Evolutionary conservation across 2,329 filamentous ascomycete species (phyloP).

Genomic region (Curvularia verruculosa): DNA sequence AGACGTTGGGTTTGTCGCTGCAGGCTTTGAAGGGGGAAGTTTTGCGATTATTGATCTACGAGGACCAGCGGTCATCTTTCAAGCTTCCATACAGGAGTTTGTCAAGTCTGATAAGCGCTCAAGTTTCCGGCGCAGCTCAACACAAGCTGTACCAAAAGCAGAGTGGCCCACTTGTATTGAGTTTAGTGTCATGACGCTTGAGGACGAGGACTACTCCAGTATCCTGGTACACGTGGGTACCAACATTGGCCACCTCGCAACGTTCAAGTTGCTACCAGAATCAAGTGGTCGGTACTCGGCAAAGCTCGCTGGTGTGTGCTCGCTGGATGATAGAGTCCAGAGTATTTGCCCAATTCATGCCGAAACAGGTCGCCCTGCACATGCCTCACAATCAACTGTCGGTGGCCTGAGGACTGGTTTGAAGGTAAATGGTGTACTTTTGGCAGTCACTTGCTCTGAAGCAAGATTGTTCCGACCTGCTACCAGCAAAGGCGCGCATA

Average conservation of each 20-base stretch:
- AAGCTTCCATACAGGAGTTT: constrained; percentile 73
- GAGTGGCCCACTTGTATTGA: constrained; percentile 85
- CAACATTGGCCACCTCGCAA: constrained; percentile 79
- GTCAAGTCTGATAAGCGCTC: constrained; percentile 75
- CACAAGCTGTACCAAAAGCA: constrained; percentile 53
- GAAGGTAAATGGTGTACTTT: constrained; percentile 78
- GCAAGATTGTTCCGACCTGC: constrained; percentile 89
- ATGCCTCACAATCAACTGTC: constrained; percentile 76
- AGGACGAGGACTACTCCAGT: constrained; percentile 93
- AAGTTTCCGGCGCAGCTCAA: constrained; percentile 68
- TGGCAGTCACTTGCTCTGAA: constrained; percentile 75
- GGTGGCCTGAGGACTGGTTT: constrained; percentile 74
- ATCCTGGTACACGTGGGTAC: constrained; percentile 93
- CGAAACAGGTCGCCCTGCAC: constrained; percentile 75
- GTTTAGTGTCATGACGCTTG: constrained; percentile 87
- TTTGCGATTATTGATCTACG: constrained; percentile 85
- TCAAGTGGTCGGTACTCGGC: constrained; percentile 72
- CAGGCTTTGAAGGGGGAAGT: constrained; percentile 82
- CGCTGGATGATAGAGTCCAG: constrained; percentile 72
- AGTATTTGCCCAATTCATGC: constrained; percentile 79
- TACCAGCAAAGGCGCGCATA: constrained; percentile 85
- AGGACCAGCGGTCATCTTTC: constrained; percentile 83
- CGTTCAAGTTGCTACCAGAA: constrained; percentile 86
- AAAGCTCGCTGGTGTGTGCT: constrained; percentile 70
- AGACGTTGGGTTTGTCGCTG: constrained; percentile 90